Evolutionary conservation across 2,329 filamentous ascomycete genomes (phyloP).

Genomic region (Penicillium palitans): DNA sequence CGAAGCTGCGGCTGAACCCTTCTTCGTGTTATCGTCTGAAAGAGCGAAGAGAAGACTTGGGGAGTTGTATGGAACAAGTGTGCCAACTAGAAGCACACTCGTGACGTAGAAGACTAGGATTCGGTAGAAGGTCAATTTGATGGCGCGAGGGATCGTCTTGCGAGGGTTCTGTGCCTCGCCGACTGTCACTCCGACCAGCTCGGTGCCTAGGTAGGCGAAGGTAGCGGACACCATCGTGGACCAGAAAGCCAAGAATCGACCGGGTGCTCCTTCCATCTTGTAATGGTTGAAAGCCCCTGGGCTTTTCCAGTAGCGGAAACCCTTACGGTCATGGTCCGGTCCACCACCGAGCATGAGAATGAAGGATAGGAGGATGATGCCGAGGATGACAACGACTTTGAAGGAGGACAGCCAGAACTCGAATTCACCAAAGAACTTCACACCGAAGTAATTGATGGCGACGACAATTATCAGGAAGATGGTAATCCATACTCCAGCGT

Average conservation of each 20-base stretch:
- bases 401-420: constrained; percentile 61
- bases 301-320: constrained; percentile 66
- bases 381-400: constrained; percentile 68
- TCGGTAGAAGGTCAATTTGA: constrained; percentile 78
- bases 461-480: constrained; percentile 65
- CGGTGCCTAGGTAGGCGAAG: constrained; percentile 76
- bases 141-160: constrained; percentile 72
- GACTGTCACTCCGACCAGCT: constrained; percentile 75
- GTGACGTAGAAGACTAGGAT: constrained; percentile 79
- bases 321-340: constrained; percentile 61
- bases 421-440: constrained; percentile 69
- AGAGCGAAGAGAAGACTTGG: constrained; percentile 55
- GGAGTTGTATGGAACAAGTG: constrained; percentile 73
- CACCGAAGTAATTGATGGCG: constrained; percentile 68
- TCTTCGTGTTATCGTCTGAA: constrained; percentile 27
- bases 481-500: constrained; percentile 77
- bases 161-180: constrained; percentile 79
- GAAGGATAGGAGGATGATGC: constrained; percentile 65
- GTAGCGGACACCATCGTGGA: constrained; percentile 72
- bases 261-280: constrained; percentile 46
- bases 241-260: constrained; percentile 66
- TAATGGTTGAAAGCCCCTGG: constrained; percentile 61
- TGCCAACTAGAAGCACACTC: constrained; percentile 71
- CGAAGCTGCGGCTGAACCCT: constrained; percentile 60
- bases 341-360: constrained; percentile 66